Evolutionary conservation across 306 rosid species (phyloP).

Genomic region (Urtica urens): DNA sequence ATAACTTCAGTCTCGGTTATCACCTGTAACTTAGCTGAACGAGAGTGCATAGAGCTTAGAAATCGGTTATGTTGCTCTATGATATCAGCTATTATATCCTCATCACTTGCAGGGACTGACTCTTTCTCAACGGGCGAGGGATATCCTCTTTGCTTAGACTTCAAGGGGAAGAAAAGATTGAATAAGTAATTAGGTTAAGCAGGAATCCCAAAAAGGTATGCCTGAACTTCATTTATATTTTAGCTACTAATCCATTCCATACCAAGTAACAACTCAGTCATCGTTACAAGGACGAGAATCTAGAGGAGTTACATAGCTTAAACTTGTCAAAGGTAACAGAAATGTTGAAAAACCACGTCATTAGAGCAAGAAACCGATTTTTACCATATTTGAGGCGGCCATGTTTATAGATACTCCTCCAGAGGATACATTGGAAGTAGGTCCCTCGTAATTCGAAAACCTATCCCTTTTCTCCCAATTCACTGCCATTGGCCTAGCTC

Average conservation of each 20-base stretch:
- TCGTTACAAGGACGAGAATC: too few relatives aligned
- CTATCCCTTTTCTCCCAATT: conserved; percentile 84
- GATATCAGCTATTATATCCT: conserved; percentile 66
- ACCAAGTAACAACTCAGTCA: background rate
- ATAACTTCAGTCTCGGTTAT: conserved; percentile 11
- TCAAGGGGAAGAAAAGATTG: conserved; percentile 10
- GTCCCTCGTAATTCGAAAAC: conserved; percentile 48
- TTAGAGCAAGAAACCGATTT: conserved; percentile 14
- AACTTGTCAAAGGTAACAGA: conserved; percentile 9
- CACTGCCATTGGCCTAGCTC: conserved; percentile 50
- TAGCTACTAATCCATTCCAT: background rate
- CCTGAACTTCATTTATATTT: background rate
- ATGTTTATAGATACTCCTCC: conserved; percentile 38
- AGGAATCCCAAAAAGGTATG: background rate
- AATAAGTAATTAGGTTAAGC: background rate
- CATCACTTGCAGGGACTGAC: conserved; percentile 66
- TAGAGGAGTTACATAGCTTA: too few relatives aligned
- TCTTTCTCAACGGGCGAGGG: conserved; percentile 58
- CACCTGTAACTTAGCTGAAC: conserved; percentile 88
- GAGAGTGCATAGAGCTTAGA: conserved; percentile 79
- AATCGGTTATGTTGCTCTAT: conserved; percentile 78
- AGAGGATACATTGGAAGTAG: conserved; percentile 38
- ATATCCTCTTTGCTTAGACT: conserved; percentile 65
- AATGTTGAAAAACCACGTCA: conserved; percentile 9
- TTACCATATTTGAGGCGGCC: conserved; percentile 50